Conservation (phyloP, 1,139 yeast species). For the Pichia sp. region DNA sequence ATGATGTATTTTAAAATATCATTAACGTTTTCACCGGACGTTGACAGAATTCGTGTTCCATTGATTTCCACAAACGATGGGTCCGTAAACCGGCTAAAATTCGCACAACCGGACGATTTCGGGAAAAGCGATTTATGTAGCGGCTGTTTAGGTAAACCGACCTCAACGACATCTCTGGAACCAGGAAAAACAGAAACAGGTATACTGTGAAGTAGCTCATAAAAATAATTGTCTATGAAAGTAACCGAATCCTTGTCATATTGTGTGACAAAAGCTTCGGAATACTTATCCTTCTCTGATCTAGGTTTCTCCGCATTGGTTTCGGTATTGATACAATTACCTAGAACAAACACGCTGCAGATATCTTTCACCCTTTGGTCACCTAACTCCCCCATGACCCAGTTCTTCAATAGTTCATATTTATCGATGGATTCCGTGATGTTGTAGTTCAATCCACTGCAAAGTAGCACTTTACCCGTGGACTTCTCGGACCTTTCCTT, state of each 20-base stretch:
- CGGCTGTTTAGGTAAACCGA: constrained; percentile 85
- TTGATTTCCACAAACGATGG: constrained; percentile 63
- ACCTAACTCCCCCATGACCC: constrained; percentile 55
- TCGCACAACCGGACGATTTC: constrained; percentile 35
- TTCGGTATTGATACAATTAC: constrained; percentile 52
- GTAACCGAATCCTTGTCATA: constrained; percentile 36
- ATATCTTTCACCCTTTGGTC: constrained; percentile 13
- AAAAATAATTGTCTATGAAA: constrained; percentile 49
- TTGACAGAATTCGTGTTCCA: constrained; percentile 53
- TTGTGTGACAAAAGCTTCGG: constrained; percentile 43
- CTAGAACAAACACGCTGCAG: constrained; percentile 43
- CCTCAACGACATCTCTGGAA: constrained; percentile 70
- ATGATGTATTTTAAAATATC: constrained; percentile 65
- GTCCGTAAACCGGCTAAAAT: constrained; percentile 52
- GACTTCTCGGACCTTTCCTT: constrained; percentile 6
- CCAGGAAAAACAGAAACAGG: constrained; percentile 86
- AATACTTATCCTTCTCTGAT: constrained; percentile 38
- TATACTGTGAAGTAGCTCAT: constrained; percentile 49
- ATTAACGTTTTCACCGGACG: constrained; percentile 77
- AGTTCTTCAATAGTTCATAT: constrained; percentile 61
- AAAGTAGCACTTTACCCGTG: constrained; percentile 42
- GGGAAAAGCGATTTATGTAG: constrained; percentile 67
- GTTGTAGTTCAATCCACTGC: constrained; percentile 65
- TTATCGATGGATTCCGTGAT: constrained; percentile 37
- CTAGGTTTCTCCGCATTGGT: constrained; percentile 13